A percentile compares a stretch with the other conserved stretches of the same genome.
Evolutionary conservation across 2,329 filamentous ascomycete genomes (phyloP).

Genomic region (Alternaria ethzedia): DNA sequence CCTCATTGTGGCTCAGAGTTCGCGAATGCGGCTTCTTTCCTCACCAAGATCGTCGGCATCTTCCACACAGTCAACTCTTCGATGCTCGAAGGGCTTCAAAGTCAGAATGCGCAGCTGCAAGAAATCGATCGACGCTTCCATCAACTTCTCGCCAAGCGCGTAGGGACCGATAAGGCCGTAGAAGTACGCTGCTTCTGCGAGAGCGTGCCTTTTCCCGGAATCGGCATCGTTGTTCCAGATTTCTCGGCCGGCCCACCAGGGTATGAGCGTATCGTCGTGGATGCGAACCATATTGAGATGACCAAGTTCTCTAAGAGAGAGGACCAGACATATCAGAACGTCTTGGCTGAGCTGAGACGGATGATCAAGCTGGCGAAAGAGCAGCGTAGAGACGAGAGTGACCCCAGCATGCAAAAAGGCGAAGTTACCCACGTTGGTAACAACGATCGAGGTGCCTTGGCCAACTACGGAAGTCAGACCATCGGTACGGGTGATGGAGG

Average conservation of each 20-base stretch:
- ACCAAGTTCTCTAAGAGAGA: background rate
- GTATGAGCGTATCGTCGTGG: too few species aligned
- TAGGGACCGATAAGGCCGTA: too few species aligned
- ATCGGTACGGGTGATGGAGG: background rate
- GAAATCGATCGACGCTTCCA: too few species aligned
- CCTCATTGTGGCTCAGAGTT: background rate
- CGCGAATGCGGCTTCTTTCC: background rate
- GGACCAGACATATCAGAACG: background rate
- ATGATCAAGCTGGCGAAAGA: background rate
- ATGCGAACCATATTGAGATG: background rate
- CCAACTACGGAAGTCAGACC: background rate
- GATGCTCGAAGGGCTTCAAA: rapidly evolving
- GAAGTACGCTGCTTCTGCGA: background rate
- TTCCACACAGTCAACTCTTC: background rate
- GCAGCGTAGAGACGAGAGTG: background rate
- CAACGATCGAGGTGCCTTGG: background rate
- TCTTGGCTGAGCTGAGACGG: background rate
- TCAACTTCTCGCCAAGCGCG: too few species aligned
- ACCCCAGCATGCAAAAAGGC: background rate
- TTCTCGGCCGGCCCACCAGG: too few species aligned
- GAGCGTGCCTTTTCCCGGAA: rapidly evolving
- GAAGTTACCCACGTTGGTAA: background rate
- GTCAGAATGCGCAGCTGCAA: background rate
- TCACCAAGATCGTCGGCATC: background rate
- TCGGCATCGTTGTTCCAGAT: background rate